Conservation (phyloP, 1,284 basidiomycete genomes). For the Gastroboletus turbinatus region DNA sequence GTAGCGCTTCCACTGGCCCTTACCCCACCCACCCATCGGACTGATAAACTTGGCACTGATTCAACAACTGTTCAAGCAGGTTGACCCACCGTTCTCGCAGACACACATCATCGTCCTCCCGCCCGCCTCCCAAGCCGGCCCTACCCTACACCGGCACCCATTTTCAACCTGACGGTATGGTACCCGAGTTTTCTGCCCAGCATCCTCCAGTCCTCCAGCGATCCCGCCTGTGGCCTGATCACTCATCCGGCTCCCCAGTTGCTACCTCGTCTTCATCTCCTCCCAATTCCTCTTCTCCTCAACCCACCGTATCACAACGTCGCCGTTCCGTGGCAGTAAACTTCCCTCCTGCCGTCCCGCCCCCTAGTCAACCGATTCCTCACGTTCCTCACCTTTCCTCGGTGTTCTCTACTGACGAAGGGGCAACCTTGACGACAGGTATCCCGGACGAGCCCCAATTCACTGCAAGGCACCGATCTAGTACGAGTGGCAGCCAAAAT, state of each 20-base stretch:
- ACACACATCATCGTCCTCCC: not conserved
- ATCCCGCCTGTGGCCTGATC: conserved; percentile 52
- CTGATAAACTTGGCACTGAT: conserved; percentile 18
- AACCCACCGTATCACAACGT: conserved; percentile 42
- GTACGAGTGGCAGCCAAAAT: conserved; percentile 36
- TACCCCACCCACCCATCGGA: conserved; percentile 4
- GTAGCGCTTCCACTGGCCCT: conserved; percentile 9
- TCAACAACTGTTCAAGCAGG: conserved; percentile 9
- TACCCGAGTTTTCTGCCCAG: conserved; percentile 51
- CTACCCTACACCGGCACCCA: not conserved
- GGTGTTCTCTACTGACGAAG: conserved; percentile 26
- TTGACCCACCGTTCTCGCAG: conserved; percentile 10
- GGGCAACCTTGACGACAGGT: conserved; percentile 7
- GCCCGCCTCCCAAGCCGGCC: not conserved
- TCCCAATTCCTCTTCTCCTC: conserved; percentile 37
- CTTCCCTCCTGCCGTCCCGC: conserved; percentile 63
- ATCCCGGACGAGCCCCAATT: conserved; percentile 21
- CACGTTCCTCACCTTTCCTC: conserved; percentile 44
- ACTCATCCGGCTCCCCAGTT: conserved; percentile 25
- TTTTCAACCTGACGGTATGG: conserved; percentile 40
- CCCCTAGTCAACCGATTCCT: conserved; percentile 72
- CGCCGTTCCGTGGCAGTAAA: conserved; percentile 68
- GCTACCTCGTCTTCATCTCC: conserved; percentile 37
- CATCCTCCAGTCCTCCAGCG: conserved; percentile 40
- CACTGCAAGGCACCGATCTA: conserved; percentile 26